Evolutionary conservation across 305 asterid species (phyloP), one percentile per base, ranked within the genome.

Genomic region (Plantago lanceolata): DNA sequence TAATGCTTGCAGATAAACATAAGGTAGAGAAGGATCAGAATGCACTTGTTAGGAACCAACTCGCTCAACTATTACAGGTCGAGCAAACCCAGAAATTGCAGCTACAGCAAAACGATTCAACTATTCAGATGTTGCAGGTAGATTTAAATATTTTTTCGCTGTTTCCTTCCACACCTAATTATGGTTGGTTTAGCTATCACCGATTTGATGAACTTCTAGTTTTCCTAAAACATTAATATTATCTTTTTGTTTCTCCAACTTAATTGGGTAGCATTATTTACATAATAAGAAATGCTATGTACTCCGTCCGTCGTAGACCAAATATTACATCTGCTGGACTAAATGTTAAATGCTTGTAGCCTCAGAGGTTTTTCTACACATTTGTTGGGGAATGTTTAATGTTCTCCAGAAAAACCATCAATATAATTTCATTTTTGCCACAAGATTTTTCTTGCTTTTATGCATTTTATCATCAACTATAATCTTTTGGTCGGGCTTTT

Each of bases 11-110:
- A 29, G 97, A 90, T 73, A 90, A 88, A 76, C 75, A 72, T 71
- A 85, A 79, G 75, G 72, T 81, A 77, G 99, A 94, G 85, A 90
- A 88, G 87, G 99, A 94, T 40, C 96, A 94, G 81, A 90, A 90
- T 75, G 69, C 81, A 67, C 86, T 82, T 54, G 80, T 84, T n/a
- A 86, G 89, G 68, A 84, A 75, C 79, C 99, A 93, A 77, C 75
- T 90, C 63, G 73, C 94, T 73, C 95, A 87, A 71, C 68, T 90
- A n/a, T 77, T 83, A 71, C 95, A 83, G 71, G 79, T 71, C 66
- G 99, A 89, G 73, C 94, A 90, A 78, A 95, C 80, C 35, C 90
- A 81, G 66, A 90, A 86, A 69, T 56, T 86, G 80, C 87, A 84
- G 78, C 81, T 85, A 50, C 93, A 86, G 68, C 83, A 86, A 67